Conservation (phyloP, 192 early-diverging fungal genomes). For the Gamsiella multidivaricata region DNA sequence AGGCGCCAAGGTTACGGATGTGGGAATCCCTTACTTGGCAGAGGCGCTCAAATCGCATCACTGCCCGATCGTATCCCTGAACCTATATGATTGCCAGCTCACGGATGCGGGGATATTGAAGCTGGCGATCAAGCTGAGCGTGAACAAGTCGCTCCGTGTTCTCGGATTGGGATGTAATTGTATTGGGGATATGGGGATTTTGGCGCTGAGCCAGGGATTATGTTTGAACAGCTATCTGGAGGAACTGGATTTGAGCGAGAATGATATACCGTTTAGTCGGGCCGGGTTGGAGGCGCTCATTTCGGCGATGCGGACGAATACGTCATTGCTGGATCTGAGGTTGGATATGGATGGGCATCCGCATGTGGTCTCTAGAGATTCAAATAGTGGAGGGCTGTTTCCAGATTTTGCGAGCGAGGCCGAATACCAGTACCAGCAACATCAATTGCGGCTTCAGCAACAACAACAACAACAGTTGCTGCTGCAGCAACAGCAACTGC, state of each 20-base stretch:
- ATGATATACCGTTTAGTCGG: slow-evolving; percentile 34
- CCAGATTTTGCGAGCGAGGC: slow-evolving; percentile 1
- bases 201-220: slow-evolving; percentile 33
- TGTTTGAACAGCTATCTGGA: slow-evolving; percentile 30
- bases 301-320: slow-evolving; percentile 33
- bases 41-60: slow-evolving; percentile 48
- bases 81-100: slow-evolving; percentile 49
- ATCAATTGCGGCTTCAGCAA: neutral
- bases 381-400: slow-evolving; percentile 1
- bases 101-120: slow-evolving; percentile 43
- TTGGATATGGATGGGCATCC: slow-evolving; percentile 26
- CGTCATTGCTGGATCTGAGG: slow-evolving; percentile 22
- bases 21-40: slow-evolving; percentile 40
- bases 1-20: slow-evolving; percentile 50
- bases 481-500: neutral
- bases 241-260: slow-evolving; percentile 46
- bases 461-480: neutral
- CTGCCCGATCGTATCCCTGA: slow-evolving; percentile 32
- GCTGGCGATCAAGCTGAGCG: slow-evolving; percentile 39
- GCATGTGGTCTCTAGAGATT: neutral
- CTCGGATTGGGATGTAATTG: slow-evolving; percentile 36
- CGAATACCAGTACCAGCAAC: neutral
- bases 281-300: slow-evolving; percentile 37
- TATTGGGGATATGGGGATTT: slow-evolving; percentile 34
- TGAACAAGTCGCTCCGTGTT: slow-evolving; percentile 30